Evolutionary conservation across 129 eudicot species (phyloP), one percentile per base, ranked within the genome.

Genomic region (Oenanthe sinensis): DNA sequence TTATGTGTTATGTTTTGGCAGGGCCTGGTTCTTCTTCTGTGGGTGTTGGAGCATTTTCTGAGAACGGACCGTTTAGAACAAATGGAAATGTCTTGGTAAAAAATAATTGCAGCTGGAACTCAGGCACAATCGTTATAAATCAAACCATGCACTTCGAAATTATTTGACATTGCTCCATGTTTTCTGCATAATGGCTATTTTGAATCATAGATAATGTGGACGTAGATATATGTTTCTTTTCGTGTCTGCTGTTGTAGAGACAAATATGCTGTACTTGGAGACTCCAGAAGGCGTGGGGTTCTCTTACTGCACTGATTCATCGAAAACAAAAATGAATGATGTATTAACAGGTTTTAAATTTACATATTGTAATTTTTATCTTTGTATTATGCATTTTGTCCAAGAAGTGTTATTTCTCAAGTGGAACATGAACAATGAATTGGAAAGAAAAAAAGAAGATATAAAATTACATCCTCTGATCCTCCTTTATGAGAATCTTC

Each of bases 11-110:
- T 74, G 77, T 30, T 5, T 42, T 43, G 68, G 91, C 79, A 96
- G 99, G 99, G 46, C 99, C 99, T 81, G 99, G 99, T 36, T 92
- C 97, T 82, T 96, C 99, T 71, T 96, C 97, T 71, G 85, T 96
- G 79, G 99, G 99, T 36, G 94, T 96, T 75, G 99, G 99, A 76
- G 99, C 97, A 82, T 96, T 96, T 82, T 90, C 97, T 78, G 99
- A 96, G 36, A 90, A 96, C 82, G 99, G 99, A 39, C 99, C 99
- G 19, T 96, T 92, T 85, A 95, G 90, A 52, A 97, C 99, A 36
- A 86, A 83, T 85, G 97, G 95, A 75, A 81, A 88, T 78, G 87
- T 83, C 28, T 79, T 95, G 81, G 83, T 92, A 30, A 86, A 87
- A 76, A 95, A 95, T 89, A 94, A 90, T 74, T 83, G 82, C 77